Evolutionary conservation across 257 asterid species (phyloP).

Genomic region (Salvia hispanica): DNA sequence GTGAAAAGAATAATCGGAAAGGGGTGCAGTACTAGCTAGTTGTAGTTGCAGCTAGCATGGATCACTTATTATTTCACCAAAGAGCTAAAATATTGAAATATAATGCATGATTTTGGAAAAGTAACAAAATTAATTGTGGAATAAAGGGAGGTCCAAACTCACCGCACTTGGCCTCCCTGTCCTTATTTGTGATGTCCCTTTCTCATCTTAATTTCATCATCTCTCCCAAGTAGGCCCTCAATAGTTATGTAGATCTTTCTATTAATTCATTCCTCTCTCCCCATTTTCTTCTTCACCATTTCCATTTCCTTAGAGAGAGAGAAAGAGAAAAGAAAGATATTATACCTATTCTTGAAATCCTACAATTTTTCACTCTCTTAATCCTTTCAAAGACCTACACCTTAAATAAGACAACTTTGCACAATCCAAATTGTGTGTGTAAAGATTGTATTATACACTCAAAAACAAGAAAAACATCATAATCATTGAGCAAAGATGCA

Average conservation of each 20-base stretch:
- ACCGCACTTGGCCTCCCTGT: slow-evolving; percentile 82
- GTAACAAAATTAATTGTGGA: slow-evolving; percentile 36
- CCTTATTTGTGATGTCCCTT: slow-evolving; percentile 61
- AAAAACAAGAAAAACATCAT: slow-evolving; percentile 1
- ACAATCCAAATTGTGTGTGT: slow-evolving; percentile 7
- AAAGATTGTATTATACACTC: slow-evolving; percentile 11
- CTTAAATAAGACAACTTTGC: slow-evolving; percentile 19
- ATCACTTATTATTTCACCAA: neutral
- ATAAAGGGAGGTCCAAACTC: slow-evolving; percentile 69
- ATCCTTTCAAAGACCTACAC: slow-evolving; percentile 8
- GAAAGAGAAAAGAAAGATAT: slow-evolving; percentile 5
- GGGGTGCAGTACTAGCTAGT: neutral
- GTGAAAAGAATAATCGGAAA: neutral
- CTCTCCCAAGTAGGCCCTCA: slow-evolving; percentile 60
- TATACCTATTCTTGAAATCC: slow-evolving; percentile 14
- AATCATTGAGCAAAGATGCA: neutral
- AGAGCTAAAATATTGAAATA: neutral
- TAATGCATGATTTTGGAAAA: neutral
- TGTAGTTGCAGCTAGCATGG: neutral
- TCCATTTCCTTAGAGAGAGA: slow-evolving; percentile 27
- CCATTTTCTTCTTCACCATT: slow-evolving; percentile 24
- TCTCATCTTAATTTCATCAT: slow-evolving; percentile 57
- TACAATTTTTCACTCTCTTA: slow-evolving; percentile 13
- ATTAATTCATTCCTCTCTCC: slow-evolving; percentile 31
- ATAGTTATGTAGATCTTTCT: slow-evolving; percentile 51